Evolutionary conservation across 305 asterid genomes (phyloP), one percentile per base, ranked within the genome.

Genomic region (Nicotiana rustica): DNA sequence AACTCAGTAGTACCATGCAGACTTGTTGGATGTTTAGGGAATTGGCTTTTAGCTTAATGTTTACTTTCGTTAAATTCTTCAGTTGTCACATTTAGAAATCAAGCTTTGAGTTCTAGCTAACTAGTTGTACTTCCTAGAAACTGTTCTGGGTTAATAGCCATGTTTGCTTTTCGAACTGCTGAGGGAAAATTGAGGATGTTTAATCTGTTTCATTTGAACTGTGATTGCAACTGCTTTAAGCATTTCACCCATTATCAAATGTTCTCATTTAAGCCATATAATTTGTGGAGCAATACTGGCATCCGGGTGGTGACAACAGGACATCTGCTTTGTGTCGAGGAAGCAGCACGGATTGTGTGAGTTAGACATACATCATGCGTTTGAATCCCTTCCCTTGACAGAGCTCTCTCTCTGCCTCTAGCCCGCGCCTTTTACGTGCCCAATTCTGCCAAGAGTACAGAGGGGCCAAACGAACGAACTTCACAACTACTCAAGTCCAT

Each of bases 21-120:
- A 25, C 41, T 25, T 49, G 79, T 59, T 3, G 79, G 64, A 73
- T 73, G 41, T 73, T 17, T 3, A 41, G 77, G 57, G 59, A 38
- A 21, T 31, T 47, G 62, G 41, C 41, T 47, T 21, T 21, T 47
- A 47, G 41, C 21, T n/a, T 38, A 13, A 17, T 49, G 79, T 4
- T 49, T 49, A 13, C 9, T 49, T 13, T 49, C 4, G 79, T 25
- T 49, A 25, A 73, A 13, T 7, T 25, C 60, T 73, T 31, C 69
- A 44, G 78, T 19, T 21, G 64, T 25, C 4, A 71, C 78, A 18
- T 70, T 44, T 41, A 18, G 31, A 19, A 9, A 18, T n/a, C 35
- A 14, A 71, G 60, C 61, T 44, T 44, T 49, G 79, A 25, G 52
- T 52, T 49, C 44, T 64, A 21, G 38, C 38, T 73, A 71, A 44